Base-by-base conservation (phyloP, 805 yeast genomes). In the Nakazawaea siamensis region DNA sequence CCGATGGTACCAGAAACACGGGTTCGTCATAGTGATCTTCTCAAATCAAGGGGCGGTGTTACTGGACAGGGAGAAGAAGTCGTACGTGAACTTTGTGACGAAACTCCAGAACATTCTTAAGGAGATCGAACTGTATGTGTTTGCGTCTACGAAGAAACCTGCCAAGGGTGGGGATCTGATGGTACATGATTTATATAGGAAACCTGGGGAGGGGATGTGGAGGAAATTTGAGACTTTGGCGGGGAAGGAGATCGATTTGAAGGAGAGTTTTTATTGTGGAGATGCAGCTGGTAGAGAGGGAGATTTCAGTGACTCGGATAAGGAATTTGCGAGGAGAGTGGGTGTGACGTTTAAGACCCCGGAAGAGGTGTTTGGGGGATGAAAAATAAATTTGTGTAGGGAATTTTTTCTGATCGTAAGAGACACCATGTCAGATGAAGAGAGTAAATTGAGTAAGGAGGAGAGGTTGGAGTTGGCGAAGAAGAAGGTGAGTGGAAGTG, bases 241-340 rank as follows among this genome's bases (percentile, higher is more conserved):
- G 8, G 42, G 43, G 0, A 47, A 48, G 3, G 38, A 39, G 7
- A 45, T 76, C 2, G 76, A 75, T 45, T 33, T 51, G 32, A 57
- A 50, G 0, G 43, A 55, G 8, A 71, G 84, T 33, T 63, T 77
- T 35, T 92, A 59, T 53, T 88, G 87, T n/a, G 98, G 98, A 5
- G 98, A 90, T 60, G 97, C 97, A 0, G 97, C 96, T 5, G 98
- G 97, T 1, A 64, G 97, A 35, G 48, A 51, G 2, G 54, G 50
- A 0, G 97, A 90, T 54, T 82, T 80, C 51, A 83, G 92, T 64
- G 87, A 83, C 46, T 72, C 82, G 32, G 98, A 90, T 54, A 55
- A 52, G 43, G 51, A 41, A 37, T 88, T 88, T 64, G 96, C 97
- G 0, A 43, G 62, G 28, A 65, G 61, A 14, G 49, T 70, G 1